These are phyloP conservation scores for Candida easanensis DNA, from an alignment of 805 yeast species.

Conservation along the genomic window DNA sequence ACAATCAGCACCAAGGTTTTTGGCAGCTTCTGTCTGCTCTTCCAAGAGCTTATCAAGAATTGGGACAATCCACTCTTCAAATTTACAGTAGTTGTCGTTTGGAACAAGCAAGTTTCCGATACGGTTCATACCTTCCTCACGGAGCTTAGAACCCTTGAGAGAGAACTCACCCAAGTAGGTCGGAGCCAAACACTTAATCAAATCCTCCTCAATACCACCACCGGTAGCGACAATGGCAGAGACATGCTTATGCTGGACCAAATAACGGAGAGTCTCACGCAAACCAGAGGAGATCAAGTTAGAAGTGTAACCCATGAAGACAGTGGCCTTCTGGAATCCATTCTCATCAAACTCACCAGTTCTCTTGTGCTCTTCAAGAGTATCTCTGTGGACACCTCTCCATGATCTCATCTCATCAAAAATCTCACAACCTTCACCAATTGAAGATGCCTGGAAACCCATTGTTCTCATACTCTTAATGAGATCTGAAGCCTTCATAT, in stretches of 20 bases:
- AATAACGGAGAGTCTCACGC: constrained; percentile 82
- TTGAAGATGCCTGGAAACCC: constrained; percentile 95
- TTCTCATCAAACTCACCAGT: constrained; percentile 76
- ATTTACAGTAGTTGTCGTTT: constrained; percentile 94
- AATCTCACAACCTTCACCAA: constrained; percentile 87
- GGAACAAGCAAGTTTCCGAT: constrained; percentile 97
- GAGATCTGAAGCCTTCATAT: constrained; percentile 77
- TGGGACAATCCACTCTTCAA: constrained; percentile 99
- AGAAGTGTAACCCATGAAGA: constrained; percentile 95
- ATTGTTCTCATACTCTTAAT: constrained; percentile 82
- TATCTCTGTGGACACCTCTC: constrained; percentile 79
- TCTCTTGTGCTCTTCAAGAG: constrained; percentile 63
- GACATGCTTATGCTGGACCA: constrained; percentile 92
- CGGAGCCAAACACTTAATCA: constrained; percentile 94
- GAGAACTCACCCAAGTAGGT: constrained; percentile 92
- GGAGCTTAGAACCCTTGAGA: constrained; percentile 72
- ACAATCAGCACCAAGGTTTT: constrained; percentile 47
- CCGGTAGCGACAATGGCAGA: constrained; percentile 96
- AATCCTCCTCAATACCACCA: constrained; percentile 97
- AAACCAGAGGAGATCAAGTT: constrained; percentile 93
- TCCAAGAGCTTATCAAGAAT: constrained; percentile 80
- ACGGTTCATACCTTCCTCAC: constrained; percentile 96
- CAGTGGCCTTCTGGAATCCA: constrained; percentile 81
- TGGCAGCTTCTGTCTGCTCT: constrained; percentile 76
- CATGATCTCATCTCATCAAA: constrained; percentile 89